Conservation (phyloP, 225 moss, liverwort and hornwort genomes). For the Asterella californica region DNA sequence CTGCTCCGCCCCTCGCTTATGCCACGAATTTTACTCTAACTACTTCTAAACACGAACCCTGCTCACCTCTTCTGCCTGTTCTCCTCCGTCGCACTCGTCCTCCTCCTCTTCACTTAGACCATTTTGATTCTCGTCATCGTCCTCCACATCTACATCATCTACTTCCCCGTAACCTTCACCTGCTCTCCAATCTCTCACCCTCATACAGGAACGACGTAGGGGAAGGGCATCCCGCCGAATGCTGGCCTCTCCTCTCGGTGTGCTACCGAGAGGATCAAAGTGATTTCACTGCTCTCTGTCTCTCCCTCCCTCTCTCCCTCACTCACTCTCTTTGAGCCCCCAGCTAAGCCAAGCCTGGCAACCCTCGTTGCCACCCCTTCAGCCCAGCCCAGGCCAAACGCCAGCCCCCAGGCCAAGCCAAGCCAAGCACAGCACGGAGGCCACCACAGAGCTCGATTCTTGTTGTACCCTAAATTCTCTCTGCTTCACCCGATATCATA, state of each 20-base stretch:
- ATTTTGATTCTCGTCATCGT: neutral
- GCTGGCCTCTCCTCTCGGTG: constrained; percentile 19
- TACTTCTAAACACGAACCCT: neutral
- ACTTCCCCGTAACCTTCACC: neutral
- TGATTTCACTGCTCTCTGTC: constrained; percentile 1
- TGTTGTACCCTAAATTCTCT: constrained; percentile 1
- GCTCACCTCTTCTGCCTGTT: neutral
- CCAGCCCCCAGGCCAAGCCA: neutral
- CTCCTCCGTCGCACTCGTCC: neutral
- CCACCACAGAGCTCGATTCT: neutral
- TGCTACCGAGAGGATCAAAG: constrained; percentile 16
- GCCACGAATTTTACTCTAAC: neutral
- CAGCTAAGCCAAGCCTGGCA: neutral
- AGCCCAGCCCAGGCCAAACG: no score
- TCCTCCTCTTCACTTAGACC: neutral
- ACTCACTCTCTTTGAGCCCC: neutral
- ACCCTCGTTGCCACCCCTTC: neutral
- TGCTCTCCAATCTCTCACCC: neutral
- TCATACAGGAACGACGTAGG: neutral
- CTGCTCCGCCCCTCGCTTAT: neutral
- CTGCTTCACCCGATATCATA: neutral
- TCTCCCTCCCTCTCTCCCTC: constrained; percentile 3
- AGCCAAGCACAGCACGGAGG: neutral
- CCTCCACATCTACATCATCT: neutral
- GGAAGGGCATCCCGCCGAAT: neutral